These are phyloP conservation scores for Ramaria sp. DNA, from an alignment of 768 basidiomycete genomes.

Conservation along the genomic window DNA sequence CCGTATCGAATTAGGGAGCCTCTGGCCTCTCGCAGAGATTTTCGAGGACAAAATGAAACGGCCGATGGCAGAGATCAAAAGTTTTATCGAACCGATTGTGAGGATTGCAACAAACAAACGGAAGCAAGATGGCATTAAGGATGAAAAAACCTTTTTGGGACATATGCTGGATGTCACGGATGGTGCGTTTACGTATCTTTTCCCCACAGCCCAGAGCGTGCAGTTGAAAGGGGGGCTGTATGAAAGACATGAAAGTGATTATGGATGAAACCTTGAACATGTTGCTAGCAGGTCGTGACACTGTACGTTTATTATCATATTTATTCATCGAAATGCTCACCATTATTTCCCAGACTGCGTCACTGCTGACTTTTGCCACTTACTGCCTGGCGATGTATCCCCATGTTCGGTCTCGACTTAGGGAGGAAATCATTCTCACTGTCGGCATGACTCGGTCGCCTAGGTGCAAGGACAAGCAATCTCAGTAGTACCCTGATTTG, in stretches of 20 bases:
- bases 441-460: conserved; percentile 8
- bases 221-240: conserved; percentile 1
- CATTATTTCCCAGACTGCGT: conserved; percentile 17
- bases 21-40: conserved; percentile 46
- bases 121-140: background rate
- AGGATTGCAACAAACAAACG: conserved; percentile 28
- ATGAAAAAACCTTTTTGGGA: conserved; percentile 14
- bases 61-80: conserved; percentile 37
- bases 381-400: conserved; percentile 22
- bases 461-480: conserved; percentile 15
- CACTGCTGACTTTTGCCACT: conserved; percentile 20
- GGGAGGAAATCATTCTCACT: conserved; percentile 16
- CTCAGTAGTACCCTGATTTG: conserved; percentile 17
- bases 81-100: conserved; percentile 45
- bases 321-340: background rate
- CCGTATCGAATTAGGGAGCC: conserved; percentile 29
- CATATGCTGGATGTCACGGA: conserved; percentile 15
- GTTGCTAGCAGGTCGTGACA: conserved; percentile 35
- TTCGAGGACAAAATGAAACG: conserved; percentile 35
- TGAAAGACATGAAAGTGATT: conserved; percentile 22
- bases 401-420: conserved; percentile 11
- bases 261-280: conserved; percentile 34
- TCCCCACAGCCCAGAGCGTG: conserved; percentile 15
- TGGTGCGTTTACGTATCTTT: conserved; percentile 9
- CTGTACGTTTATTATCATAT: conserved; percentile 22